Conservation (phyloP, 805 yeast genomes). For the Zygoascus tannicola region DNA sequence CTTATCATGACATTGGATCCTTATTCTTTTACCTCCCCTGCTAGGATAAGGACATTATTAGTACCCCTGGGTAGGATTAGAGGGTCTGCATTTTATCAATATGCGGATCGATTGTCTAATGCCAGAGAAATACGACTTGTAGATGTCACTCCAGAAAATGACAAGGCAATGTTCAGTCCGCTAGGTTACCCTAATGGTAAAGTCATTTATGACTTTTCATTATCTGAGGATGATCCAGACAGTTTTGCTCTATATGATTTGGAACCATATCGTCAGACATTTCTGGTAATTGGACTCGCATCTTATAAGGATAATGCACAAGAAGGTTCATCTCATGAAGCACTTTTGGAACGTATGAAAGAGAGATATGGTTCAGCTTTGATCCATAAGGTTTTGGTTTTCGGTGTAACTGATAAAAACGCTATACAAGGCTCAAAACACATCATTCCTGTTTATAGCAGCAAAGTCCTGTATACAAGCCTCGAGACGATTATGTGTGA, state of each 20-base stretch:
- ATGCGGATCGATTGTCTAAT: slow-evolving; percentile 36
- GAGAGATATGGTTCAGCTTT: slow-evolving; percentile 39
- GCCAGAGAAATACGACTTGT: slow-evolving; percentile 59
- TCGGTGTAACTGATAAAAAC: slow-evolving; percentile 29
- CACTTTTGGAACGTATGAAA: slow-evolving; percentile 34
- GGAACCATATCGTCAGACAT: slow-evolving; percentile 78
- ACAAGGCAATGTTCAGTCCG: slow-evolving; percentile 59
- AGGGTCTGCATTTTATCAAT: slow-evolving; percentile 34
- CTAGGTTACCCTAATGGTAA: slow-evolving; percentile 77
- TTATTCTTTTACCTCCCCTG: slow-evolving; percentile 46
- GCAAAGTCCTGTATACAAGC: slow-evolving; percentile 27
- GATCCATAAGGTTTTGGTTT: slow-evolving; percentile 29
- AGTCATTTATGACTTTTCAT: slow-evolving; percentile 47
- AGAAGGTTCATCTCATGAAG: slow-evolving; percentile 22
- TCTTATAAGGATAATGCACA: slow-evolving; percentile 22
- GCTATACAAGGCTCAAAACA: slow-evolving; percentile 8
- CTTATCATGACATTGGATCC: slow-evolving; percentile 21
- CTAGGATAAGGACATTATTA: slow-evolving; percentile 54
- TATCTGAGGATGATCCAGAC: slow-evolving; percentile 45
- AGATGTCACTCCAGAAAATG: slow-evolving; percentile 61
- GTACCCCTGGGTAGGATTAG: slow-evolving; percentile 55
- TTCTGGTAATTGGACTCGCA: slow-evolving; percentile 40
- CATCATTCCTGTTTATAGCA: slow-evolving; percentile 16
- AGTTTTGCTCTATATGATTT: slow-evolving; percentile 64
- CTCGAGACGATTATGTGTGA: slow-evolving; percentile 67